phyloP scores from a whole-genome alignment of 805 yeast species.

The Lipomyces mesembrius region DNA sequence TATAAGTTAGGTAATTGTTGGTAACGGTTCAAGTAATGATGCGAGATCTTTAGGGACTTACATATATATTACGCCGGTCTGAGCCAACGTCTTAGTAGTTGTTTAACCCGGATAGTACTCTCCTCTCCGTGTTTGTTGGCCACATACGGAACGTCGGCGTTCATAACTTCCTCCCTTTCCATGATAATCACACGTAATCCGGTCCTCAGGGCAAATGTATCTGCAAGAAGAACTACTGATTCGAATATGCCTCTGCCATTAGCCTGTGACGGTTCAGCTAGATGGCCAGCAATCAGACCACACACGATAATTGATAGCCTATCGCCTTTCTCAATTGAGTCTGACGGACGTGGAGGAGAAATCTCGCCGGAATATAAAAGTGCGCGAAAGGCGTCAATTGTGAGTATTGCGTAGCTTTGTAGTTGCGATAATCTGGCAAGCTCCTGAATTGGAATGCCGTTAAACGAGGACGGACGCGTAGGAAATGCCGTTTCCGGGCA shows the following conservation, averaged over 20 bases:
- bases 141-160: slow-evolving; percentile 8
- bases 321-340: neutral
- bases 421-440: slow-evolving; percentile 7
- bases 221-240: slow-evolving; percentile 10
- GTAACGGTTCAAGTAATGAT: neutral
- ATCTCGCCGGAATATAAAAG: slow-evolving; percentile 5
- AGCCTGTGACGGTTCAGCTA: slow-evolving; percentile 5
- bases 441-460: neutral
- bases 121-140: neutral
- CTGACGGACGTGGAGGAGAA: neutral
- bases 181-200: slow-evolving; percentile 10
- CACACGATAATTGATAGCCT: neutral
- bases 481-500: slow-evolving; percentile 9
- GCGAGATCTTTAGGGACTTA: neutral
- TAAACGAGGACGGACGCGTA: slow-evolving; percentile 5
- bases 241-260: slow-evolving; percentile 10
- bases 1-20: neutral
- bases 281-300: slow-evolving; percentile 15
- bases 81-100: slow-evolving; percentile 10
- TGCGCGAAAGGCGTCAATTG: neutral
- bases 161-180: slow-evolving; percentile 6
- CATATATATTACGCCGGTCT: neutral
- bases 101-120: neutral
- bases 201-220: neutral
- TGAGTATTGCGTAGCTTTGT: slow-evolving; percentile 1